Evolutionary conservation across 176 grass and related monocot genomes (phyloP).

Genomic region (Phoenix dactylifera): DNA sequence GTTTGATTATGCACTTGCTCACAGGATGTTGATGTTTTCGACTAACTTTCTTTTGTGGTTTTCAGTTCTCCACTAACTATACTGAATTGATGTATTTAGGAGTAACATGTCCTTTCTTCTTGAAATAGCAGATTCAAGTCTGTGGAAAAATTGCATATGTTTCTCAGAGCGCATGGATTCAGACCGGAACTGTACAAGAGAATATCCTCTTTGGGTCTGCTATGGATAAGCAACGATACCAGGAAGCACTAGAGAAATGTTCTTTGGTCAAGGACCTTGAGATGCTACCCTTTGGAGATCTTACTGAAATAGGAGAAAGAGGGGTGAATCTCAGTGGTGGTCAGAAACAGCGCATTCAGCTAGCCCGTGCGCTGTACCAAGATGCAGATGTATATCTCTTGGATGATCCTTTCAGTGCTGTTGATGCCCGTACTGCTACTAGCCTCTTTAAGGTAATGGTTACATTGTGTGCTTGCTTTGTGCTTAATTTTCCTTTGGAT

Average conservation of each 20-base stretch:
- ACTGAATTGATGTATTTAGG: not conserved
- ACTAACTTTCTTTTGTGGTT: not conserved
- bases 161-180: constrained; percentile 22
- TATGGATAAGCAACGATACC: constrained; percentile 14
- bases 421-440: constrained; percentile 22
- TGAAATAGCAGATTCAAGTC: not conserved
- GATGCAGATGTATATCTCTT: constrained; percentile 21
- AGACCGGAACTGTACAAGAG: constrained; percentile 11
- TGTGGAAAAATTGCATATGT: constrained; percentile 17
- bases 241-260: constrained; percentile 13
- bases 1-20: no score
- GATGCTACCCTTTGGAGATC: constrained; percentile 16
- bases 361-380: constrained; percentile 13
- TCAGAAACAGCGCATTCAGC: constrained; percentile 22
- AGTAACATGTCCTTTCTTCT: constrained; percentile 2
- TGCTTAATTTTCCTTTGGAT: not conserved
- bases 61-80: not conserved
- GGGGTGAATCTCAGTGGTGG: constrained; percentile 24
- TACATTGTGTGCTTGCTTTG: not conserved
- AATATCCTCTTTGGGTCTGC: constrained; percentile 15
- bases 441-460: constrained; percentile 13
- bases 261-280: constrained; percentile 21
- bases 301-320: constrained; percentile 22
- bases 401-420: constrained; percentile 23
- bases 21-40: no score